Evolutionary conservation across 2,329 filamentous ascomycete genomes (phyloP), one percentile per base, ranked within the genome.

Genomic region (Fusarium sp.): DNA sequence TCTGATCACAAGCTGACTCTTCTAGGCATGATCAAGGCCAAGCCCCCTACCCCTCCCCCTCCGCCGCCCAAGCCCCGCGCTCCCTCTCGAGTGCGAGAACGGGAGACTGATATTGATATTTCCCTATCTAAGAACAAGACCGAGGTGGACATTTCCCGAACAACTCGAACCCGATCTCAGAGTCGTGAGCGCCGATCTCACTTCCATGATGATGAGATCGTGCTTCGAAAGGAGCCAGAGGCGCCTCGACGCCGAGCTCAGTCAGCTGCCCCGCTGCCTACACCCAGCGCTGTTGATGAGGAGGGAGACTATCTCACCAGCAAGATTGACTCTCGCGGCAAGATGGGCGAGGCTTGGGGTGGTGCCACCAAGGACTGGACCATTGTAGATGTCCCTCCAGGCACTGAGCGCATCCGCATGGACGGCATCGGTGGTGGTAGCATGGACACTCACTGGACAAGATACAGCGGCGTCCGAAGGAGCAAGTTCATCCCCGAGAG

Each of bases 321-420:
- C 68, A 86, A 85, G 75, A 88, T 91, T 70, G 87, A 90, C 73
- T 83, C 85, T 15, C 90, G 93, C 33, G 91, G 90, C 22, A 90
- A 90, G 71, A 89, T 92, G 78, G 93, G 93, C 62, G 94, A 96
- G 82, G 93, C 92, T 25, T 91, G 88, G 81, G 90, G 93, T 76
- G 93, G 94, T 62, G 91, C 90, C 20, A 95, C 93, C 38, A 91
- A 90, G 73, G 93, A 91, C 78, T 97, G 95, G 94, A 88, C 90
- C 63, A 93, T 97, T 71, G 89, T 97, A 40, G 94, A 97, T 82
- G 92, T 97, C 43, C 94, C 94, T 1, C 93, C 94, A 0, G 94
- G 94, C 68, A 96, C 94, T 0, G 92, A 94, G 84, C 90, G 92
- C 45, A 92, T 97, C n/a, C 89, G 90, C 63, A 93, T 97, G 92